Evolutionary conservation across 1,139 yeast genomes (phyloP).

Genomic region (Pneumocystis canis): DNA sequence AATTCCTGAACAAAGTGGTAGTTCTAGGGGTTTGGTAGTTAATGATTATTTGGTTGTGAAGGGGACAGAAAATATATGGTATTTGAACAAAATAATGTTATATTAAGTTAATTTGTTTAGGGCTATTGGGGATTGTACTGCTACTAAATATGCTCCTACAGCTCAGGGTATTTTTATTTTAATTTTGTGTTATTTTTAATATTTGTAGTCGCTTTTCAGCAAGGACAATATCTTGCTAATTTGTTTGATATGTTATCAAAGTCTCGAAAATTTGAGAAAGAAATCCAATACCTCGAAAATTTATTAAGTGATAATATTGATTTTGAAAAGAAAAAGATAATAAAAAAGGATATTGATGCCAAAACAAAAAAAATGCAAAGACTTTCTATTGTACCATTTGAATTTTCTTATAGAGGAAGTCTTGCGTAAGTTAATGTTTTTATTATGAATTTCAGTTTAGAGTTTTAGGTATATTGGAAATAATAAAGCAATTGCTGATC

Average conservation of each 20-base stretch:
- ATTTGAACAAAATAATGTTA: background rate
- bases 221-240: slow-evolving; percentile 67
- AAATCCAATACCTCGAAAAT: slow-evolving; percentile 25
- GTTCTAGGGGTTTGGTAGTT: slow-evolving; percentile 78
- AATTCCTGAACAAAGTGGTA: slow-evolving; percentile 69
- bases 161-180: slow-evolving; percentile 45
- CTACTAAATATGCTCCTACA: slow-evolving; percentile 81
- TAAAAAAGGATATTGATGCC: slow-evolving; percentile 27
- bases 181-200: background rate
- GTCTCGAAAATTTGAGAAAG: slow-evolving; percentile 45
- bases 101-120: background rate
- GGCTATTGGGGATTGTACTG: slow-evolving; percentile 89
- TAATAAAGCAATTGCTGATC: slow-evolving; percentile 85
- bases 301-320: slow-evolving; percentile 24
- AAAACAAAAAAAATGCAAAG: slow-evolving; percentile 34
- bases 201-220: slow-evolving; percentile 58
- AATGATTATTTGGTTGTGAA: slow-evolving; percentile 70
- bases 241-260: slow-evolving; percentile 56
- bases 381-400: slow-evolving; percentile 54
- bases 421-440: slow-evolving; percentile 27
- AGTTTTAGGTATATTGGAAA: slow-evolving; percentile 43
- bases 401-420: slow-evolving; percentile 45
- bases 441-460: background rate
- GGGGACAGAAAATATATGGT: slow-evolving; percentile 66
- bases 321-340: slow-evolving; percentile 22